A percentile compares a stretch with the other conserved stretches of the same genome.
Evolutionary conservation across 768 basidiomycete genomes (phyloP).

Genomic region (Rhodotorula toruloides): DNA sequence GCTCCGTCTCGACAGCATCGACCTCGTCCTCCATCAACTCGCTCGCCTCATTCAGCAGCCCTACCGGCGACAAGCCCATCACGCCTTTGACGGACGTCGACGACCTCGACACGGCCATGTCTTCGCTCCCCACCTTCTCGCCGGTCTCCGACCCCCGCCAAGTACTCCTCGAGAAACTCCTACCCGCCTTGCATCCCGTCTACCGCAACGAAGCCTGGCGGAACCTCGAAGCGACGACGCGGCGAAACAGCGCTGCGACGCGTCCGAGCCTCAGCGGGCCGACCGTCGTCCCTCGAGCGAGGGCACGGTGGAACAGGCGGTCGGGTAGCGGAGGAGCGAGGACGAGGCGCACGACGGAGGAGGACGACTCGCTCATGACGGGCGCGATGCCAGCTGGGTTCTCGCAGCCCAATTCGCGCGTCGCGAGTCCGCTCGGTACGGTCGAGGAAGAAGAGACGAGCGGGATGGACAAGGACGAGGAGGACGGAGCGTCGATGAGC

Average conservation of each 20-base stretch:
- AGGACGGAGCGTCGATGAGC: too few species aligned
- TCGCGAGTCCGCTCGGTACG: conserved; percentile 1
- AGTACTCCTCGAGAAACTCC: not conserved
- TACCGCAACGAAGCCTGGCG: conserved; percentile 31
- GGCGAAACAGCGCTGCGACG: conserved; percentile 4
- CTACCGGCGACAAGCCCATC: too few species aligned
- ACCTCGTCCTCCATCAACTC: not conserved
- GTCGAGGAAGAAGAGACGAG: conserved; percentile 26
- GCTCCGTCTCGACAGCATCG: not conserved
- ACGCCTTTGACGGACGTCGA: not conserved
- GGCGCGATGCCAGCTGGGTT: not conserved
- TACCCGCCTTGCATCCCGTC: conserved; percentile 10
- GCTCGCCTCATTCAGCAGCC: not conserved
- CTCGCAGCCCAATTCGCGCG: too few species aligned
- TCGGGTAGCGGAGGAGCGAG: too few species aligned
- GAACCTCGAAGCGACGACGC: conserved; percentile 1
- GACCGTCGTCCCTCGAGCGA: not conserved
- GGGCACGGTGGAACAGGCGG: too few species aligned
- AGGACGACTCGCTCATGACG: conserved; percentile 15
- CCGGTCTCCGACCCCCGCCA: not conserved
- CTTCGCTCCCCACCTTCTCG: not conserved
- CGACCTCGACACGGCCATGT: not conserved
- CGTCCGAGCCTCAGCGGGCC: not conserved
- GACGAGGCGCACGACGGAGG: not conserved
- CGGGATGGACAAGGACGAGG: conserved; percentile 7